A percentile compares a stretch with the other conserved stretches of the same genome.
phyloP scores from a whole-genome alignment of 2,329 filamentous ascomycete species.

The Talaromyces atroroseus region DNA sequence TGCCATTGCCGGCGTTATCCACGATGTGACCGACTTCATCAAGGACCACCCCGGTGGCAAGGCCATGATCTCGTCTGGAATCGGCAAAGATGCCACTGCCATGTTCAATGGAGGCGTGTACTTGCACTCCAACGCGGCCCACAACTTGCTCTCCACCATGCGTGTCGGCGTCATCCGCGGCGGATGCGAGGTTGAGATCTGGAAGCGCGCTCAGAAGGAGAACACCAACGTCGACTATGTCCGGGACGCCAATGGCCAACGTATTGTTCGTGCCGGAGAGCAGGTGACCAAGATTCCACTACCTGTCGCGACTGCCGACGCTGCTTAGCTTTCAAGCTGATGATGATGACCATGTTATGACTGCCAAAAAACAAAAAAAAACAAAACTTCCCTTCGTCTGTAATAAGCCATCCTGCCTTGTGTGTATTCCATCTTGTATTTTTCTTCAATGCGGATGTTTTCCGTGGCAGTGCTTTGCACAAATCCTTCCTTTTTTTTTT shows the following conservation, averaged over 20 bases:
- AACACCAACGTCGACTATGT: conserved; percentile 76
- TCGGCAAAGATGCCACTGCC: conserved; percentile 83
- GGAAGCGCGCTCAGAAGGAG: conserved; percentile 79
- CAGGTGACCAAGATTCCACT: conserved; percentile 80
- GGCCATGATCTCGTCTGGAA: conserved; percentile 73
- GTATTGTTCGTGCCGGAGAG: conserved; percentile 77
- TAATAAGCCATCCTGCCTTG: not conserved
- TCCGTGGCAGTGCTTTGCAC: not conserved
- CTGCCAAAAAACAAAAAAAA: not conserved
- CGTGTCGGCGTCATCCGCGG: conserved; percentile 79
- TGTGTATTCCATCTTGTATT: not conserved
- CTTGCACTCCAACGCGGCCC: conserved; percentile 81
- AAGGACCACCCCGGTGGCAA: conserved; percentile 87
- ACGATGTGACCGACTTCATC: conserved; percentile 79
- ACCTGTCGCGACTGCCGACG: conserved; percentile 76
- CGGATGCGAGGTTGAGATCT: conserved; percentile 85
- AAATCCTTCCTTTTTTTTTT: conserved; percentile 12
- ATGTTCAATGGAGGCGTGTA: conserved; percentile 92
- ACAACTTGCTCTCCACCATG: conserved; percentile 85
- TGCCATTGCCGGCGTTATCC: conserved; percentile 76
- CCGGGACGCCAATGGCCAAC: conserved; percentile 73
- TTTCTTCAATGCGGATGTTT: not conserved
- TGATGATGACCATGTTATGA: conserved; percentile 17
- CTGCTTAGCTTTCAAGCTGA: conserved; percentile 50
- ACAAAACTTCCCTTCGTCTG: not conserved